Percentiles rank a stretch among this genome's conserved stretches.
Conservation (phyloP, 768 basidiomycete species). For the Termitomyces sp. region DNA sequence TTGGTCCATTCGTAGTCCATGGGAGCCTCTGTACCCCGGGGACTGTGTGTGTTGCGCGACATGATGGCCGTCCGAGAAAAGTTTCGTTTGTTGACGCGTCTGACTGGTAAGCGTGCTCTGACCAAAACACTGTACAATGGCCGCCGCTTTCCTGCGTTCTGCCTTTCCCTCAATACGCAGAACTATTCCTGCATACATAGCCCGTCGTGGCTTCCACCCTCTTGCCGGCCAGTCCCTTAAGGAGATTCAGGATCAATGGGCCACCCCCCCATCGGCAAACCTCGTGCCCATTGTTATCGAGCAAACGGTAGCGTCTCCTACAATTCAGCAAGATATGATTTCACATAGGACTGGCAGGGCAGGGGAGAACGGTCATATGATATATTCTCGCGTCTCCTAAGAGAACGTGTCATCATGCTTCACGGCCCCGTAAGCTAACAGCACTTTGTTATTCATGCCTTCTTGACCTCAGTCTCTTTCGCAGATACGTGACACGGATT, state of each 20-base stretch:
- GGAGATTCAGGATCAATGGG: slow-evolving; percentile 26
- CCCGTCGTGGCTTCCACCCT: slow-evolving; percentile 47
- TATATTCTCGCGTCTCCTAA: slow-evolving; percentile 88
- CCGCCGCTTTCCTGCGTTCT: slow-evolving; percentile 17
- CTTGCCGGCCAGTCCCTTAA: slow-evolving; percentile 35
- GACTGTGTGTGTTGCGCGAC: slow-evolving; percentile 43
- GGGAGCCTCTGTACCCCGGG: slow-evolving; percentile 57
- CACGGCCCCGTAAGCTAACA: slow-evolving; percentile 72
- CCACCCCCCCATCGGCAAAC: slow-evolving; percentile 43
- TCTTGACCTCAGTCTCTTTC: not conserved
- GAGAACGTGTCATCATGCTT: slow-evolving; percentile 94
- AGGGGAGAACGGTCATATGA: slow-evolving; percentile 90
- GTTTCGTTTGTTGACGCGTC: slow-evolving; percentile 31
- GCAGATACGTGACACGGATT: slow-evolving; percentile 87
- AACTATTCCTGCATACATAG: slow-evolving; percentile 11
- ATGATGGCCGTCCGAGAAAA: slow-evolving; percentile 13
- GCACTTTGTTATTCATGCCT: slow-evolving; percentile 2
- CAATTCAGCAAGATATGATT: not conserved
- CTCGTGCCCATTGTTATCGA: slow-evolving; percentile 93
- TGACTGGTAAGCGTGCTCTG: slow-evolving; percentile 13
- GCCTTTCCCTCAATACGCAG: slow-evolving; percentile 14
- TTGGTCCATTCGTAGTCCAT: slow-evolving; percentile 90
- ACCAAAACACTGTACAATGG: slow-evolving; percentile 17
- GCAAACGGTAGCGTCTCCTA: slow-evolving; percentile 57
- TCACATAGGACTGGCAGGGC: slow-evolving; percentile 38